A percentile compares a stretch with the other conserved stretches of the same genome.
Conservation (phyloP, 164 flowering plant species). For the Warburgia ugandensis region DNA sequence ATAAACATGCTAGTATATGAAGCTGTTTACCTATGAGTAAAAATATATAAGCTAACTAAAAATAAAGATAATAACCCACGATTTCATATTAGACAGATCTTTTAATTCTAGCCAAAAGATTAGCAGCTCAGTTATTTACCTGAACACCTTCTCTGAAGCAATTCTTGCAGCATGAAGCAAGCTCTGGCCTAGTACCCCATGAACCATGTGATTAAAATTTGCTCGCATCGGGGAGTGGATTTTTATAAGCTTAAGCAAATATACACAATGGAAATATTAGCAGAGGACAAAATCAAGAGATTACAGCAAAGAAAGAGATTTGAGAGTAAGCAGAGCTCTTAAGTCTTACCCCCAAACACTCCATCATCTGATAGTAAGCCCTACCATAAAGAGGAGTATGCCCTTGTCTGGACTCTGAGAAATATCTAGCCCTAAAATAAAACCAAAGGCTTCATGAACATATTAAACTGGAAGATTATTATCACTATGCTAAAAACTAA, state of each 20-base stretch:
- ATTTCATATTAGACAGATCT: no score
- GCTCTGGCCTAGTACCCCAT: constrained; percentile 60
- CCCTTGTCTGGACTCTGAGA: constrained; percentile 93
- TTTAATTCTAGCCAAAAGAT: no score
- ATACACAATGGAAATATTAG: background rate
- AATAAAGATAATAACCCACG: no score
- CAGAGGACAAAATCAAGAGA: background rate
- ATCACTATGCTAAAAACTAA: no score
- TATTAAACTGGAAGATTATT: no score
- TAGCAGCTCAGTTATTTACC: constrained; percentile 28
- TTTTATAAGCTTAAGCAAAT: constrained; percentile 59
- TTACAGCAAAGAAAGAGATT: background rate
- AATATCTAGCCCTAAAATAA: constrained; percentile 82
- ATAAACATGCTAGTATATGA: no score
- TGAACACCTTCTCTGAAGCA: constrained; percentile 75
- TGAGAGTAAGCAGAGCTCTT: no score
- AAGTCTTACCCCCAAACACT: constrained; percentile 59
- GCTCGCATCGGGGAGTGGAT: constrained; percentile 94
- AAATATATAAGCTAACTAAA: no score
- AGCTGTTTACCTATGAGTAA: no score
- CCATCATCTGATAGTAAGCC: constrained; percentile 99
- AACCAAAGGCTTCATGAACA: background rate
- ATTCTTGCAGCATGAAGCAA: constrained; percentile 61
- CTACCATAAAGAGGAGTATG: constrained; percentile 94
- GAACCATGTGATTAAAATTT: constrained; percentile 64